phyloP scores from a whole-genome alignment of 2,329 filamentous ascomycete species.

The Aspergillus aculeatus region DNA sequence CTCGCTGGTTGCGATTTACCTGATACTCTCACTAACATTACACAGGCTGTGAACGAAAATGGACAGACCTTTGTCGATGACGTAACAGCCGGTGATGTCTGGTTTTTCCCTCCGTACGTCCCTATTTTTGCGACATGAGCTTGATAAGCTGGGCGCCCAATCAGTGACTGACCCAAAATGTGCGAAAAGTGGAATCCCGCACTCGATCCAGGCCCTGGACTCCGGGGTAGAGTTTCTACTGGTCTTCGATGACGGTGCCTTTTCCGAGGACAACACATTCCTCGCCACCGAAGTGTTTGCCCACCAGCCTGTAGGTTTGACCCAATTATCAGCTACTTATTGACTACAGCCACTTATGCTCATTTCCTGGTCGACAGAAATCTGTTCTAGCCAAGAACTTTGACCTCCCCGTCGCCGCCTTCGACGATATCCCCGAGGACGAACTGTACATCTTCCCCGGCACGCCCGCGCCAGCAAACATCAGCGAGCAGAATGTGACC shows the following conservation, averaged over 20 bases:
- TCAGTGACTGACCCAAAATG: background rate
- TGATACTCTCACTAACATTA: background rate
- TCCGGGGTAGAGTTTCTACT: constrained; percentile 67
- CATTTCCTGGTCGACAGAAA: constrained; percentile 26
- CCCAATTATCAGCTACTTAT: too few relatives aligned
- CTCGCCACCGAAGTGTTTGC: constrained; percentile 64
- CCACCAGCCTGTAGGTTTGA: constrained; percentile 30
- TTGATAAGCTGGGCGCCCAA: background rate
- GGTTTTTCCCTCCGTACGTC: constrained; percentile 69
- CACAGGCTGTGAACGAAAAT: constrained; percentile 49
- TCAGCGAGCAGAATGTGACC: constrained; percentile 63
- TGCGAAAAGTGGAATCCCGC: constrained; percentile 59
- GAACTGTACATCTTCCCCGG: constrained; percentile 79
- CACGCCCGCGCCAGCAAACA: constrained; percentile 59
- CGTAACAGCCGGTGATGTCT: constrained; percentile 71
- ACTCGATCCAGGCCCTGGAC: constrained; percentile 71
- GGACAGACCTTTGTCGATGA: constrained; percentile 77
- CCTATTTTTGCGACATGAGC: too few relatives aligned
- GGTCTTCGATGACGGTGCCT: constrained; percentile 60
- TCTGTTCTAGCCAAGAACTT: constrained; percentile 58
- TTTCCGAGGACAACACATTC: constrained; percentile 72
- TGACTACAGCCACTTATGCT: too few relatives aligned
- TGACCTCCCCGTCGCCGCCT: constrained; percentile 47
- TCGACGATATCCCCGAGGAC: constrained; percentile 63
- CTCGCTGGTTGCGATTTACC: background rate